Evolutionary conservation across 768 basidiomycete species (phyloP), one percentile per base, ranked within the genome.

Genomic region (Crepidotus variabilis): DNA sequence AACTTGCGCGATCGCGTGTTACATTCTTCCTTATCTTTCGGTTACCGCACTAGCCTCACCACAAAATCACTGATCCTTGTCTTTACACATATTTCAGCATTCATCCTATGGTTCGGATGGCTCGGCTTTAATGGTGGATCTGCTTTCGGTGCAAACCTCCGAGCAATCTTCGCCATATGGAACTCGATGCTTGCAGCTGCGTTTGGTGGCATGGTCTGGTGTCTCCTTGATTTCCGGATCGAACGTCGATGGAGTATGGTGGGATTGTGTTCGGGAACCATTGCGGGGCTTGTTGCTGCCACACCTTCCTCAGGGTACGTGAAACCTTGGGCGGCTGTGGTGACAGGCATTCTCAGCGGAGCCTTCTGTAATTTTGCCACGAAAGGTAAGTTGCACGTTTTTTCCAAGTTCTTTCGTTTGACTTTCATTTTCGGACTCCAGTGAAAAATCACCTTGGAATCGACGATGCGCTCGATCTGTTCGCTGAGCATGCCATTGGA

Each of bases 381-480:
- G 16, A 90, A 91, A 70, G 59, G 91, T 86, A 70, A 66, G 84
- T 71, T 32, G 35, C 34, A 50, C 11, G 4, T 43, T 6, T 21
- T 56, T 18, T 18, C 22, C 57, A 46, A 14, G 11, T 18, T 23
- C 9, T n/a, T 8, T 20, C 39, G 32, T 20, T 16, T 3, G 16
- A 16, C 16, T 60, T 55, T 34, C 61, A 52, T 46, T 22, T 20
- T 55, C 43, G 39, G 21, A 65, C 52, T 58, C 28, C 18, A 90
- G 88, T 88, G 21, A 90, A 91, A 71, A 80, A 81, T 60, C 64
- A 88, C 33, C 58, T 94, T 53, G 72, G 75, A 16, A 81, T 94
- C 54, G 94, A 97, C 67, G 94, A 96, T 65, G 85, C 92, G 0
- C 86, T 97, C 50, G 94, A 98, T 78, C 81, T 94, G 47, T 95